phyloP scores from a whole-genome alignment of 2,329 filamentous ascomycete species.

The Anisogramma anomala region DNA sequence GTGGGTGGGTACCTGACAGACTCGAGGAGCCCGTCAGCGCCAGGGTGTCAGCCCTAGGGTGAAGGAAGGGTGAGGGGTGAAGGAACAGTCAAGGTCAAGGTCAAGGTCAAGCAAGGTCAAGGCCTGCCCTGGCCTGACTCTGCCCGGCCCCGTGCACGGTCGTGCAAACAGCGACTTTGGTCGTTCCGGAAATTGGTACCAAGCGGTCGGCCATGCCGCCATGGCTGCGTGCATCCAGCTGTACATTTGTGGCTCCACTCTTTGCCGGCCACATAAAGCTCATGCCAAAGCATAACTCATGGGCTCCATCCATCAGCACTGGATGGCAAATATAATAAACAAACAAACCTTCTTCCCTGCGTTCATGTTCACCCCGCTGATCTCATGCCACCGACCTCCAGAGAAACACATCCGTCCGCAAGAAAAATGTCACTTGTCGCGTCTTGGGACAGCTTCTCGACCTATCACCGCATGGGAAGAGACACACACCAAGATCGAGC shows the following conservation, averaged over 20 bases:
- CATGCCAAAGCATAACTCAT: neutral
- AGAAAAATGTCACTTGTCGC: conserved; percentile 70
- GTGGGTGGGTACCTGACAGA: conserved; percentile 12
- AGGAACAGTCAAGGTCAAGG: too few relatives aligned
- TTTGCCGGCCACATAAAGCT: neutral
- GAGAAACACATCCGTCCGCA: conserved; percentile 48
- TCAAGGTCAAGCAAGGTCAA: too few relatives aligned
- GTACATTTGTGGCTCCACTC: neutral
- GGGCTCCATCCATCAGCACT: too few relatives aligned
- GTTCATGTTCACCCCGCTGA: too few relatives aligned
- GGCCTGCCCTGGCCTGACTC: too few relatives aligned
- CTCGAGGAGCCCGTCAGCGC: conserved; percentile 4
- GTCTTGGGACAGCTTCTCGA: conserved; percentile 90
- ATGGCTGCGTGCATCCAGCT: conserved; percentile 8
- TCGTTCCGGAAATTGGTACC: conserved; percentile 11
- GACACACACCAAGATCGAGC: conserved; percentile 63
- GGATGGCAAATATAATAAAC: too few relatives aligned
- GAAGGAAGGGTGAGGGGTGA: too few relatives aligned
- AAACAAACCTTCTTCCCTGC: conserved; percentile 4
- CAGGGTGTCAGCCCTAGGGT: too few relatives aligned
- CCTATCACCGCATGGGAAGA: conserved; percentile 67
- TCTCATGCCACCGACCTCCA: conserved; percentile 26
- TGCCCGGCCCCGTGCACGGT: too few relatives aligned
- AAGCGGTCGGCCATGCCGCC: conserved; percentile 10
- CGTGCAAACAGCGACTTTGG: too few relatives aligned